These are phyloP conservation scores for Solanum pennellii DNA, from an alignment of 257 asterid species.

Conservation along the genomic window DNA sequence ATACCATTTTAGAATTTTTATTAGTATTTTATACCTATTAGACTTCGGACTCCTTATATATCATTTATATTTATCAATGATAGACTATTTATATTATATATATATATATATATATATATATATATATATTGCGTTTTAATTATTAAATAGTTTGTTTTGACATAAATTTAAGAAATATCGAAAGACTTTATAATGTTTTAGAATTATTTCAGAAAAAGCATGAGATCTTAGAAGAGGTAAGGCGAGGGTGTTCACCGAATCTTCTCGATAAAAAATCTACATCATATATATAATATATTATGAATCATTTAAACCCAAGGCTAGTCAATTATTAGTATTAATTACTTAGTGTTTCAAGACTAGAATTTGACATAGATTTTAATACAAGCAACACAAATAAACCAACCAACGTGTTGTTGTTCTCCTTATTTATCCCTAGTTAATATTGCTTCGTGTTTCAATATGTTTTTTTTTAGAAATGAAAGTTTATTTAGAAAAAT, in stretches of 20 bases:
- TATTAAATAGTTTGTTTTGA: background rate
- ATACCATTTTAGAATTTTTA: no score
- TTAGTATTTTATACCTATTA: no score
- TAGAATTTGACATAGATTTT: no score
- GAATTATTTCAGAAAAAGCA: background rate
- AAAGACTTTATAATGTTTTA: background rate
- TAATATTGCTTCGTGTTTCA: no score
- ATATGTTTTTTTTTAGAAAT: no score
- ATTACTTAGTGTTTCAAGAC: no score
- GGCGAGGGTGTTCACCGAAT: background rate
- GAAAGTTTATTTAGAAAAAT: no score
- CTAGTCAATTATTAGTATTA: no score
- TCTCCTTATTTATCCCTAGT: background rate
- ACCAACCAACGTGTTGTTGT: background rate
- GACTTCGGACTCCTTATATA: background rate
- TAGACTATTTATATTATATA: background rate
- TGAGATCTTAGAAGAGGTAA: background rate
- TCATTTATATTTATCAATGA: background rate
- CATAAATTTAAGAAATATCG: background rate
- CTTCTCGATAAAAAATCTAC: background rate
- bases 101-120: background rate
- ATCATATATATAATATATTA: background rate
- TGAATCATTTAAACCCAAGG: no score
- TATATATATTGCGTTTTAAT: fast-evolving
- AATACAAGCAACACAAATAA: background rate